phyloP scores from a whole-genome alignment of 1,284 basidiomycete genomes.

The Cryptococcus sp. region DNA sequence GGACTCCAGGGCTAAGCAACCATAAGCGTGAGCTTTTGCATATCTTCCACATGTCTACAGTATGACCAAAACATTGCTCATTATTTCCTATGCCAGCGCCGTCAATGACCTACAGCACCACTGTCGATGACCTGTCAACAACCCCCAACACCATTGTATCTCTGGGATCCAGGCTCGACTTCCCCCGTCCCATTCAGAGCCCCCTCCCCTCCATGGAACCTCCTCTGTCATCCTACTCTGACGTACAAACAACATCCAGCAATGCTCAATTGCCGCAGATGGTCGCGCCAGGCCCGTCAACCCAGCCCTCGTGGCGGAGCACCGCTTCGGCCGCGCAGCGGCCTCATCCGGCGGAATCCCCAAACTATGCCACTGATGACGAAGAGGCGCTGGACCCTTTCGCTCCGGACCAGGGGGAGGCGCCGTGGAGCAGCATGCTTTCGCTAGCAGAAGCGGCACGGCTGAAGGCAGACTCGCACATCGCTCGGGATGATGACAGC shows the following conservation, averaged over 20 bases:
- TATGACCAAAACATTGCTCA: neutral
- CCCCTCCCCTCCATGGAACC: neutral
- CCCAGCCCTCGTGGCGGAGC: neutral
- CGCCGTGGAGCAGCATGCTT: slow-evolving; percentile 46
- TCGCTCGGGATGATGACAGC: slow-evolving; percentile 8
- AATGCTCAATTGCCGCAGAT: neutral
- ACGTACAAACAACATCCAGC: neutral
- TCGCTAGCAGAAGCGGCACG: slow-evolving; percentile 47
- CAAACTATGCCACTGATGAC: slow-evolving; percentile 22
- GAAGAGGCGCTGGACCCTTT: slow-evolving; percentile 37
- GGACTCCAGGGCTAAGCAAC: slow-evolving; percentile 31
- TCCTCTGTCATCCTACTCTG: neutral
- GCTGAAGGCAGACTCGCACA: slow-evolving; percentile 34
- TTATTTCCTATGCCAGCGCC: neutral
- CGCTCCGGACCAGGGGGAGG: slow-evolving; percentile 23
- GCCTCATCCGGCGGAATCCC: neutral
- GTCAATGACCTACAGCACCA: neutral
- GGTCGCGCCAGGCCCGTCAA: neutral
- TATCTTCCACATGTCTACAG: neutral
- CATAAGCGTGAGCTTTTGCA: slow-evolving; percentile 54
- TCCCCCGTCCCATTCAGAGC: neutral
- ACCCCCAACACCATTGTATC: neutral
- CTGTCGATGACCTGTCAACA: neutral
- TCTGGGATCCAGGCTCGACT: neutral
- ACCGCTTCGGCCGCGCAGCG: neutral